phyloP scores from a whole-genome alignment of 805 yeast species.

The Kuraishia ogatae region DNA sequence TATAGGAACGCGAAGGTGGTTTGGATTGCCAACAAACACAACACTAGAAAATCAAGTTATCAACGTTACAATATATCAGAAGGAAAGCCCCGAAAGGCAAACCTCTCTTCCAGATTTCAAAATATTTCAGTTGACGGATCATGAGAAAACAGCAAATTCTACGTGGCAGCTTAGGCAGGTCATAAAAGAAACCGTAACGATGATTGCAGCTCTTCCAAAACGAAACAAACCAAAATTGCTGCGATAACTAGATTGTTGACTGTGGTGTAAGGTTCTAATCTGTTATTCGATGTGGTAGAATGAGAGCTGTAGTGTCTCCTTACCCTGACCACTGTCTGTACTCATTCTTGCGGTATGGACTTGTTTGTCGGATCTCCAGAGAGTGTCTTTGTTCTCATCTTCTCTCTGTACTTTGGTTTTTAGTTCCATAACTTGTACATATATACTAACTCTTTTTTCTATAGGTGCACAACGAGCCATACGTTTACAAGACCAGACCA shows the following conservation, averaged over 20 bases:
- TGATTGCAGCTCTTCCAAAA: not conserved
- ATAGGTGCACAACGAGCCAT: slow-evolving; percentile 92
- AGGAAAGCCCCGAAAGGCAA: not conserved
- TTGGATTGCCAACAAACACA: not conserved
- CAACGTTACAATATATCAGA: not conserved
- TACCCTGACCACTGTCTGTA: not conserved
- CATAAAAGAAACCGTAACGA: not conserved
- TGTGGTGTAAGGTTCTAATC: not conserved
- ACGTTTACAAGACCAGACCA: slow-evolving; percentile 97
- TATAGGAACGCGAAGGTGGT: not conserved
- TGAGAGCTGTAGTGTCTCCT: not conserved
- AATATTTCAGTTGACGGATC: not conserved
- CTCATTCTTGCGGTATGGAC: not conserved
- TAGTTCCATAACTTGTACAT: not conserved
- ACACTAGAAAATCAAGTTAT: not conserved
- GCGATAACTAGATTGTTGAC: not conserved
- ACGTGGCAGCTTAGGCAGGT: not conserved
- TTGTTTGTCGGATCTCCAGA: not conserved
- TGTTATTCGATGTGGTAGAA: no score
- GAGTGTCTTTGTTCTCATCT: not conserved
- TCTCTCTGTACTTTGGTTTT: not conserved
- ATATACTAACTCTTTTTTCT: slow-evolving; percentile 7
- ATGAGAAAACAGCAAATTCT: not conserved
- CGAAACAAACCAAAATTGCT: not conserved
- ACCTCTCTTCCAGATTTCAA: not conserved